Evolutionary conservation across 306 rosid genomes (phyloP).

Genomic region (Luffa acutangula): DNA sequence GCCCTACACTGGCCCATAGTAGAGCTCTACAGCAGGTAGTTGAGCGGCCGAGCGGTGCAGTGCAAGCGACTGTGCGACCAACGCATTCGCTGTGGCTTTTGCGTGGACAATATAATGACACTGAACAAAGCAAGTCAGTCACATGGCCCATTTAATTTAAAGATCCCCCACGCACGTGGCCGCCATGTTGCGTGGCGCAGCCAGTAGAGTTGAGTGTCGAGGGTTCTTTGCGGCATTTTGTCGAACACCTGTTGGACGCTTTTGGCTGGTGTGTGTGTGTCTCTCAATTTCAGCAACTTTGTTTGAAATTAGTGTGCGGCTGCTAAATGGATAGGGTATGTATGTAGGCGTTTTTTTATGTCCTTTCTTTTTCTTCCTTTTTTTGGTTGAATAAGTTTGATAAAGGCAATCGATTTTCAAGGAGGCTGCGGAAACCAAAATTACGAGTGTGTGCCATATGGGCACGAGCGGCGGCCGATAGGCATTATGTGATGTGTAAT

Average conservation of each 20-base stretch:
- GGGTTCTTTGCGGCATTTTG: not conserved
- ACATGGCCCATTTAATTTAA: not conserved
- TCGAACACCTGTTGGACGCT: not conserved
- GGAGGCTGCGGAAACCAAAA: not conserved
- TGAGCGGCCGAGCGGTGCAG: not conserved
- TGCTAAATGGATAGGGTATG: not conserved
- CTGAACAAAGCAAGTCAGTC: not conserved
- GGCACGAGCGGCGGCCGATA: not conserved
- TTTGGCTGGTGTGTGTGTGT: not conserved
- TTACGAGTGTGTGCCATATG: too few relatives aligned
- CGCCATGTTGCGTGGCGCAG: not conserved
- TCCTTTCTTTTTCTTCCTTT: too few relatives aligned
- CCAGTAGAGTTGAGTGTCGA: too few relatives aligned
- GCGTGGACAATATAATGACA: not conserved
- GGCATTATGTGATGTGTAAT: too few relatives aligned
- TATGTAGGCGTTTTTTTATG: not conserved
- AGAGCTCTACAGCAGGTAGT: too few relatives aligned
- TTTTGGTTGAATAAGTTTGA: too few relatives aligned
- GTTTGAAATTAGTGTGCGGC: not conserved
- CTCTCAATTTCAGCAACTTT: not conserved
- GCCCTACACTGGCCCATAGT: too few relatives aligned
- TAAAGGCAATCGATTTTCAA: not conserved
- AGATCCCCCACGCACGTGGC: not conserved
- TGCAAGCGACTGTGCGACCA: not conserved
- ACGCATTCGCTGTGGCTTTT: not conserved